phyloP scores from a whole-genome alignment of 192 early-diverging fungal species.

The Coemansia sp. region DNA sequence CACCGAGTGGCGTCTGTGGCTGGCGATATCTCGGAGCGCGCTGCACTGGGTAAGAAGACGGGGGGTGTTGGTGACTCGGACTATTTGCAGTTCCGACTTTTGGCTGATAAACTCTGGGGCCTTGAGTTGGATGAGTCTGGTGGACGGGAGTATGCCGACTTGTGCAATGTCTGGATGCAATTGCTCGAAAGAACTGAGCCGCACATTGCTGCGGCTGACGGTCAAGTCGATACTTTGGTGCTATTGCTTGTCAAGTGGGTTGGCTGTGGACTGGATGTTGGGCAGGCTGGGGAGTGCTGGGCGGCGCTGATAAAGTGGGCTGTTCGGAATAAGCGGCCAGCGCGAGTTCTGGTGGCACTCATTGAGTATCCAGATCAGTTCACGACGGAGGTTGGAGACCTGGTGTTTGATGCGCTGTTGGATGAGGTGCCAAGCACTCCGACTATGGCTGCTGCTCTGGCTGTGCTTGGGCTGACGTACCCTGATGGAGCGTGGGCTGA shows the following conservation, averaged over 20 bases:
- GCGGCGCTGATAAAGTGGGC: slow-evolving; percentile 19
- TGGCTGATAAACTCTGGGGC: slow-evolving; percentile 33
- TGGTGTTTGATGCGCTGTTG: slow-evolving; percentile 13
- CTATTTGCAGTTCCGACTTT: slow-evolving; percentile 19
- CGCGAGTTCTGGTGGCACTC: slow-evolving; percentile 9
- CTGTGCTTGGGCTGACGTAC: slow-evolving; percentile 23
- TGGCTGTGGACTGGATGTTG: background rate
- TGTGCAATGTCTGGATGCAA: background rate
- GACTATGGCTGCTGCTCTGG: slow-evolving; percentile 17
- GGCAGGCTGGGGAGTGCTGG: slow-evolving; percentile 1
- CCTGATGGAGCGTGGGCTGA: slow-evolving; percentile 30
- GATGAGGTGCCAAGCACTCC: slow-evolving; percentile 4
- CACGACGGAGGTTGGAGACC: background rate
- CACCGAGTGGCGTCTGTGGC: slow-evolving; percentile 16
- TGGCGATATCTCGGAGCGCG: slow-evolving; percentile 16
- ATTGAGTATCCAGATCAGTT: slow-evolving; percentile 1
- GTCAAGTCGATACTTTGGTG: slow-evolving; percentile 16
- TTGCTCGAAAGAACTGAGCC: slow-evolving; percentile 7
- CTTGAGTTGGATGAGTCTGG: background rate
- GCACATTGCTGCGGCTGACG: background rate
- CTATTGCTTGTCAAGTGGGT: slow-evolving; percentile 19
- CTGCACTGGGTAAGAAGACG: background rate
- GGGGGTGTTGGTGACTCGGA: slow-evolving; percentile 6
- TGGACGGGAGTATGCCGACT: slow-evolving; percentile 1
- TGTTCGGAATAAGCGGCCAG: slow-evolving; percentile 3